phyloP scores from a whole-genome alignment of 345 rosid species.

The Gossypium thurberi region DNA sequence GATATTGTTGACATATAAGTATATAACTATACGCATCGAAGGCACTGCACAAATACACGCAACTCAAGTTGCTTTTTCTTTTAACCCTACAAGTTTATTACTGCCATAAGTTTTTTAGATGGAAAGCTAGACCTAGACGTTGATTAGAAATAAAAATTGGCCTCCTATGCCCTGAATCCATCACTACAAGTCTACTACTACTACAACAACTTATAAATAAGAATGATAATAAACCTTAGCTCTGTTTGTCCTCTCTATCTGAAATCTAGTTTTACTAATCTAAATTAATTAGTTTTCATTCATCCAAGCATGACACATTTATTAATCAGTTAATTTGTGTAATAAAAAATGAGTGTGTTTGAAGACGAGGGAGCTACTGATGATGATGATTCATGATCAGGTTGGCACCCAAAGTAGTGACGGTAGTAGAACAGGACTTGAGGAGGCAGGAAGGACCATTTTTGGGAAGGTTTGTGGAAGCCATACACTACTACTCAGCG shows the following conservation, averaged over 20 bases:
- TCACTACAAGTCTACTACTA: too few species aligned
- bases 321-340: background rate
- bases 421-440: slow-evolving; percentile 93
- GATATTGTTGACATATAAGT: background rate
- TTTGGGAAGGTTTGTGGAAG: slow-evolving; percentile 91
- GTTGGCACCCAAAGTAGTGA: slow-evolving; percentile 91
- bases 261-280: background rate
- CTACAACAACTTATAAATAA: background rate
- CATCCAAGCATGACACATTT: background rate
- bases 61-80: background rate
- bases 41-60: background rate
- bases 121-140: background rate
- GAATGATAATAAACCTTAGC: background rate
- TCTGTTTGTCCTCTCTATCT: background rate
- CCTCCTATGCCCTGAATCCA: background rate
- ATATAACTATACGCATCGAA: too few species aligned
- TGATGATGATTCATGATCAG: slow-evolving; percentile 26
- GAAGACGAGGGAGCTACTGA: too few species aligned
- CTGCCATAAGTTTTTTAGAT: background rate
- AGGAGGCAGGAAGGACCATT: slow-evolving; percentile 91
- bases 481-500: slow-evolving; percentile 96
- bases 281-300: background rate
- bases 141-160: background rate
- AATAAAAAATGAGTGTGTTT: background rate
- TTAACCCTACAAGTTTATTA: background rate